Conservation (phyloP, 495 filamentous ascomycete species). For the Penicillium silybi region DNA sequence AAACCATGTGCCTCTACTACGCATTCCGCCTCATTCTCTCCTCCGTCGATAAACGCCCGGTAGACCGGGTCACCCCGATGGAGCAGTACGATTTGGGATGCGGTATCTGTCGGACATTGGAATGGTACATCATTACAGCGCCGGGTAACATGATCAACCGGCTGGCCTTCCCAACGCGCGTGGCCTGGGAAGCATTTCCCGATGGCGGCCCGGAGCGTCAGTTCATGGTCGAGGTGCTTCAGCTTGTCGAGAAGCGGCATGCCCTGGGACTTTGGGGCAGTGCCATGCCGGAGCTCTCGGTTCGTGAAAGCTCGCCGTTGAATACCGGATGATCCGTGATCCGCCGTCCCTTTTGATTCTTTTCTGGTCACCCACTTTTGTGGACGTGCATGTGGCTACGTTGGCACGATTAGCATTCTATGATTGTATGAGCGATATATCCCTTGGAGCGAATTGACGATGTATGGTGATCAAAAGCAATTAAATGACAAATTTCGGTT, state of each 20-base stretch:
- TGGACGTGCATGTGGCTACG: neutral
- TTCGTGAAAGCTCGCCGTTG: conserved; percentile 22
- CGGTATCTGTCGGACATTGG: conserved; percentile 39
- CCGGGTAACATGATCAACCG: conserved; percentile 48
- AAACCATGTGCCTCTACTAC: conserved; percentile 44
- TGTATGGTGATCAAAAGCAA: neutral
- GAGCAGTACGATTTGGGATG: conserved; percentile 41
- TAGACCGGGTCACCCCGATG: conserved; percentile 27
- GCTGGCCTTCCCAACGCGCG: conserved; percentile 40
- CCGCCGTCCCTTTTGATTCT: neutral
- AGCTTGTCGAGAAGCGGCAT: conserved; percentile 40
- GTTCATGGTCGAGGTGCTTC: conserved; percentile 37
- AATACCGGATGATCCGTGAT: conserved; percentile 1
- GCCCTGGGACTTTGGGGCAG: conserved; percentile 39
- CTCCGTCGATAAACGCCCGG: conserved; percentile 32
- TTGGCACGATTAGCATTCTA: neutral
- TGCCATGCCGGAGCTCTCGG: conserved; percentile 39
- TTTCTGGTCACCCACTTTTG: neutral
- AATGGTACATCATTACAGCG: conserved; percentile 39
- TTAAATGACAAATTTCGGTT: neutral
- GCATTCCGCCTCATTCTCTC: conserved; percentile 36
- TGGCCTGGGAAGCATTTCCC: conserved; percentile 43
- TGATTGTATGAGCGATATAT: conserved; percentile 6
- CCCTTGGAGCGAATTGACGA: conserved; percentile 8
- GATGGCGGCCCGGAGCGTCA: conserved; percentile 34